Evolutionary conservation across 1,284 basidiomycete species (phyloP), one percentile per base, ranked within the genome.

Genomic region (Puccinia triticina): DNA sequence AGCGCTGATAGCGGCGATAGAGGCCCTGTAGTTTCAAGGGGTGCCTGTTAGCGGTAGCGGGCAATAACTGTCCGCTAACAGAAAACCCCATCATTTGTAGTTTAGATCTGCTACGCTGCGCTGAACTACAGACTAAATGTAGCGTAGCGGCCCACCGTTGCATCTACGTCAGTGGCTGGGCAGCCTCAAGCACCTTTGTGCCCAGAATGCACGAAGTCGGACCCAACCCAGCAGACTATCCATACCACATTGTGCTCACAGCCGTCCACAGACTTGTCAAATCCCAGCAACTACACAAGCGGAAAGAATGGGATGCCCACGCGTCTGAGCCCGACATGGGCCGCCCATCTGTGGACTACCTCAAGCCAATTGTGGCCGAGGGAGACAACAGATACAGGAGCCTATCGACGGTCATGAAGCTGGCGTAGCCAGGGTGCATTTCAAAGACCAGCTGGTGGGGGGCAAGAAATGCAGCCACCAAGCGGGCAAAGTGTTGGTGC

Each of bases 391-490:
- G 93, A 37, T 93, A 96, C 86, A 95, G 94, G 84, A 96, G 96
- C 82, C 89, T 94, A 12, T 97, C 96, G 37, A 92, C 96, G 50
- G 94, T 98, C 76, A 96, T 99, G 94, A 98, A 98, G 89, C 94
- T 83, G 94, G 94, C 75, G 93, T 93, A 4, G 91, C 94, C 21
- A 95, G 91, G 48, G 93, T 96, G 83, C 94, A 96, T 87, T 88
- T 96, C 71, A 95, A 96, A 87, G 95, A 96, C 87, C 94, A 96
- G 87, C 90, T 95, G 14, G 94, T 95, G 84, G 95, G 95, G 46
- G 93, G 94, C 64, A 95, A 95, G 89, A 95, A 95, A 91, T 96
- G 94, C 86, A 95, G 94, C n/a, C 94, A 96, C 88, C 90, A 96
- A 85, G 93, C 92, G n/a, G 94, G 94, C 82, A 96, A 96, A 88